Evolutionary conservation across 2,329 filamentous ascomycete genomes (phyloP).

Genomic region (Didymosphaeria variabile): DNA sequence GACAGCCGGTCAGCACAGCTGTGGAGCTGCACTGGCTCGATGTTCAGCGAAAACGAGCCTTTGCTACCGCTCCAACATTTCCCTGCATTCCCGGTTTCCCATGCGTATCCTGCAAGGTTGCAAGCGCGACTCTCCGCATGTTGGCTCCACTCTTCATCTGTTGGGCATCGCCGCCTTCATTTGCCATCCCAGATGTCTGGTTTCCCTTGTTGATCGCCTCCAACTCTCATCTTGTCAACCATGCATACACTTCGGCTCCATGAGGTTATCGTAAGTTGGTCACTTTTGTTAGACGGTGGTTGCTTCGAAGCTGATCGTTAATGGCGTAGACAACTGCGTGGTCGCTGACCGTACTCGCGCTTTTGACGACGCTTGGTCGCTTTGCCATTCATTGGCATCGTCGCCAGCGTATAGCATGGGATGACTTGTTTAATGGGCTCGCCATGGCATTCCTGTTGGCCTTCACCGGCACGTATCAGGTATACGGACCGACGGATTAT

Average conservation of each 20-base stretch:
- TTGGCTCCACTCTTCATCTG: constrained; percentile 14
- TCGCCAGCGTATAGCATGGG: constrained; percentile 15
- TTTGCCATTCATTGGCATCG: constrained; percentile 22
- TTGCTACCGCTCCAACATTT: constrained; percentile 2
- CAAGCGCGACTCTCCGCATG: background rate
- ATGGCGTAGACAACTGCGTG: constrained; percentile 14
- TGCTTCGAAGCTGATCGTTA: constrained; percentile 1
- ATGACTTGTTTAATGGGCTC: constrained; percentile 23
- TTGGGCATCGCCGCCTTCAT: constrained; percentile 8
- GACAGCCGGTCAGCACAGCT: background rate
- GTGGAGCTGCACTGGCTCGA: constrained; percentile 2
- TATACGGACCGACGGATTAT: constrained; percentile 19
- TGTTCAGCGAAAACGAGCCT: background rate
- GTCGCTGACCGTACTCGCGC: constrained; percentile 16
- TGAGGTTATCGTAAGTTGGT: constrained; percentile 15
- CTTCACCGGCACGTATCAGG: constrained; percentile 16
- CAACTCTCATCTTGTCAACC: constrained; percentile 1
- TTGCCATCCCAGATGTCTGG: constrained; percentile 1
- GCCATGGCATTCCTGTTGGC: constrained; percentile 17
- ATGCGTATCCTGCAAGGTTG: background rate
- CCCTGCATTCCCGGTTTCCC: constrained; percentile 6
- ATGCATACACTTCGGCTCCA: constrained; percentile 14
- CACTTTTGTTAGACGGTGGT: background rate
- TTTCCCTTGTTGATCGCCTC: constrained; percentile 3
- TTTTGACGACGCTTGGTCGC: constrained; percentile 20